A percentile compares a stretch with the other conserved stretches of the same genome.
phyloP scores from a whole-genome alignment of 495 filamentous ascomycete species.

The Hamigera avellanea region DNA sequence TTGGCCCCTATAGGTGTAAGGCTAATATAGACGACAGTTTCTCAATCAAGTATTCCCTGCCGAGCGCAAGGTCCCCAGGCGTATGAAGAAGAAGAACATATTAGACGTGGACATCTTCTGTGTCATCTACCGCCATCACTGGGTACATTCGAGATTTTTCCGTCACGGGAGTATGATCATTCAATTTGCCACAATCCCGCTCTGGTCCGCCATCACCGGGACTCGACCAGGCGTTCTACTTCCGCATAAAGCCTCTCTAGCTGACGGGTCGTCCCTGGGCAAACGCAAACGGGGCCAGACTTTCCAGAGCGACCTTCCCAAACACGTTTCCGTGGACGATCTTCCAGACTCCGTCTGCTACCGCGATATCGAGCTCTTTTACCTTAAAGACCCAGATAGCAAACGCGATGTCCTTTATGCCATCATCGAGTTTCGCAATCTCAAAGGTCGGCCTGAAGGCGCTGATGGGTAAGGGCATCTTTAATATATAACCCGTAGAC shows the following conservation, averaged over 20 bases:
- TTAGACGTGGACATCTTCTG: slow-evolving; percentile 11
- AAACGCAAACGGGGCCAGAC: slow-evolving; percentile 9
- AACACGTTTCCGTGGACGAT: slow-evolving; percentile 11
- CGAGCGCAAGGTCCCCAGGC: slow-evolving; percentile 6
- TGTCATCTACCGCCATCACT: slow-evolving; percentile 15
- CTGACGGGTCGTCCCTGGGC: slow-evolving; percentile 5
- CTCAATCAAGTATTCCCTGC: slow-evolving; percentile 7
- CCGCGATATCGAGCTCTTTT: slow-evolving; percentile 20
- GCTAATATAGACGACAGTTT: slow-evolving; percentile 11
- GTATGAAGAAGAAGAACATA: slow-evolving; percentile 12
- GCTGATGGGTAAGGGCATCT: slow-evolving; percentile 12
- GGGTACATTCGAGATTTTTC: slow-evolving; percentile 18
- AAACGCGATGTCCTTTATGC: slow-evolving; percentile 17
- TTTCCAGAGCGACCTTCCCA: slow-evolving; percentile 19
- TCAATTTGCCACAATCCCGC: slow-evolving; percentile 15
- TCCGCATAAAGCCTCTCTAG: slow-evolving; percentile 11
- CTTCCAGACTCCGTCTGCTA: slow-evolving; percentile 20
- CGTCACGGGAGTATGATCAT: slow-evolving; percentile 19
- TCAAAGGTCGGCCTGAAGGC: slow-evolving; percentile 18
- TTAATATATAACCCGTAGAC: background rate
- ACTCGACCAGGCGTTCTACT: slow-evolving; percentile 17
- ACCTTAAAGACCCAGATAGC: slow-evolving; percentile 13
- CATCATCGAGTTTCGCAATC: slow-evolving; percentile 18
- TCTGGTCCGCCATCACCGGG: slow-evolving; percentile 20
- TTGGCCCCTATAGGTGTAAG: background rate